phyloP scores from a whole-genome alignment of 202 grass and related monocot genomes.

The Schoenoplectus triqueter region DNA sequence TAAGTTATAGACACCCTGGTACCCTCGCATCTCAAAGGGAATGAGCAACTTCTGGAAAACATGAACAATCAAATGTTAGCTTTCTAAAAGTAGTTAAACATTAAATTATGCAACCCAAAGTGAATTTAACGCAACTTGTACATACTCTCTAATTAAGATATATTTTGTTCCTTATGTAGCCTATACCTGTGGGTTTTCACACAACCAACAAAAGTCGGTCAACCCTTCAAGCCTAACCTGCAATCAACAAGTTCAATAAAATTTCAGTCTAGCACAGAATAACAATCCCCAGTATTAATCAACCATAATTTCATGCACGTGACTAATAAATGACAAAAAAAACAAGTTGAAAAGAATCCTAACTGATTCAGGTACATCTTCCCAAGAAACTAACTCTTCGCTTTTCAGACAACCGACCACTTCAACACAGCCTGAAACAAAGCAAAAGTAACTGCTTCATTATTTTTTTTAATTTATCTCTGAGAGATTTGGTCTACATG shows the following conservation, averaged over 20 bases:
- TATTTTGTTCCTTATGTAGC: background rate
- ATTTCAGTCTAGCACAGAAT: conserved; percentile 8
- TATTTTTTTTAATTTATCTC: background rate
- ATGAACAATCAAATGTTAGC: conserved; percentile 4
- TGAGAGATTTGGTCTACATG: background rate
- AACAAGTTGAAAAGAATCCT: background rate
- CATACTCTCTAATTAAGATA: background rate
- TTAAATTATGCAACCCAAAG: background rate
- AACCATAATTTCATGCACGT: background rate
- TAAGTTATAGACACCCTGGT: conserved; percentile 53
- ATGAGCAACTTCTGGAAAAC: conserved; percentile 69
- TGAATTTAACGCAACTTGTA: background rate
- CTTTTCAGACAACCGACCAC: conserved; percentile 75
- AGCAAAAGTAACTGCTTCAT: conserved; percentile 3
- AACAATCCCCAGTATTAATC: background rate
- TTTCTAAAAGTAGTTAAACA: background rate
- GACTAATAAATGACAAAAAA: background rate
- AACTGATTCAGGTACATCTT: conserved; percentile 77
- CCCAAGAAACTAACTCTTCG: conserved; percentile 70
- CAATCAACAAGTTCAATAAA: conserved; percentile 29
- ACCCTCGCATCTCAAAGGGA: conserved; percentile 93
- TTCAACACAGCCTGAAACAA: conserved; percentile 63
- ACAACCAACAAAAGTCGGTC: conserved; percentile 91
- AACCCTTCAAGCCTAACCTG: conserved; percentile 90
- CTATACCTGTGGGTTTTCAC: conserved; percentile 72